Percentiles rank a stretch among this genome's conserved stretches.
phyloP scores from a whole-genome alignment of 1,284 basidiomycete genomes.

The Marasmius fiardii region DNA sequence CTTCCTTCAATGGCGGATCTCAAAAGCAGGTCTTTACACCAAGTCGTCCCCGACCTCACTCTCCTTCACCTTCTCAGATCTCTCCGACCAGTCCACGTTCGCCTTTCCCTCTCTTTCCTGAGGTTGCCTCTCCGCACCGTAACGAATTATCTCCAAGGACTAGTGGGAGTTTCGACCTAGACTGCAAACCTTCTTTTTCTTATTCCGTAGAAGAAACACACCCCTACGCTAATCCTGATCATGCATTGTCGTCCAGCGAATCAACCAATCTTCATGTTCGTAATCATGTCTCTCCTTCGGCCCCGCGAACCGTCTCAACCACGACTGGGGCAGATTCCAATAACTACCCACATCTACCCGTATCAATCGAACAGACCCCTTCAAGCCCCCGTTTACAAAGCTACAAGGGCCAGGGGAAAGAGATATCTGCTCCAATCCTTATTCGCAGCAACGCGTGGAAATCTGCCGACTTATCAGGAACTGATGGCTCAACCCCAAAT shows the following conservation, averaged over 20 bases:
- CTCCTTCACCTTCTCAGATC: conserved; percentile 16
- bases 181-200: conserved; percentile 17
- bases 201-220: conserved; percentile 31
- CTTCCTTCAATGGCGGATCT: conserved; percentile 23
- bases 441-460: conserved; percentile 28
- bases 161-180: conserved; percentile 5
- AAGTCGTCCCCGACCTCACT: conserved; percentile 16
- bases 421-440: conserved; percentile 50
- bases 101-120: conserved; percentile 11
- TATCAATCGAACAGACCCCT: conserved; percentile 21
- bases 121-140: conserved; percentile 4
- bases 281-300: conserved; percentile 20
- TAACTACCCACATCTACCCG: not conserved
- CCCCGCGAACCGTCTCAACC: conserved; percentile 47
- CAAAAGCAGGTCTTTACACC: conserved; percentile 31
- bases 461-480: conserved; percentile 14
- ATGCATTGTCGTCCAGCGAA: conserved; percentile 36
- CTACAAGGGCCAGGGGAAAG: conserved; percentile 34
- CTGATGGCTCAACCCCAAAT: conserved; percentile 20
- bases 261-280: conserved; percentile 22
- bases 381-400: conserved; percentile 31
- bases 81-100: conserved; percentile 19
- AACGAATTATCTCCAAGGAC: conserved; percentile 1
- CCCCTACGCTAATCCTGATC: conserved; percentile 76
- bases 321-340: conserved; percentile 49